phyloP scores from a whole-genome alignment of 2,329 filamentous ascomycete genomes.

The Dactylellina cionopaga region DNA sequence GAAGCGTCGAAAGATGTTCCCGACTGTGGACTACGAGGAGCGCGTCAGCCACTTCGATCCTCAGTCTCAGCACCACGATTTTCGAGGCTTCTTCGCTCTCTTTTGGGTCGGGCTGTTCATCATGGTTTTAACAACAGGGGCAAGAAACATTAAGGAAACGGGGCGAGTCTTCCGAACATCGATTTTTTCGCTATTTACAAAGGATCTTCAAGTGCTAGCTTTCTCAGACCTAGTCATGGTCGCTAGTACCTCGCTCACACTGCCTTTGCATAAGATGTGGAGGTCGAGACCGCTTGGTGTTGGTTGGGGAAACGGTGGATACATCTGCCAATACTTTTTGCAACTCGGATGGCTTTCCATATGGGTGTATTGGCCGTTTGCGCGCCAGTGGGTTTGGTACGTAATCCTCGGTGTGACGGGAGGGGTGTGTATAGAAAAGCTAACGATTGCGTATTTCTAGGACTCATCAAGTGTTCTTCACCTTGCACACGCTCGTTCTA shows the following conservation, averaged over 20 bases:
- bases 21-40: constrained; percentile 88
- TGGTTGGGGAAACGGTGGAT: constrained; percentile 81
- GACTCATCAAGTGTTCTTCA: constrained; percentile 95
- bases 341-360: constrained; percentile 80
- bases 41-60: constrained; percentile 97
- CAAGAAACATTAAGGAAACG: constrained; percentile 93
- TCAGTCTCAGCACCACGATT: constrained; percentile 88
- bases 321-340: constrained; percentile 82
- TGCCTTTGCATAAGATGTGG: constrained; percentile 78
- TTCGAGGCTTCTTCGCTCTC: constrained; percentile 95
- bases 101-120: constrained; percentile 98
- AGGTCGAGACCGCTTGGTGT: constrained; percentile 65
- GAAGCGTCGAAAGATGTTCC: constrained; percentile 85
- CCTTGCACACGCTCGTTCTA: constrained; percentile 86
- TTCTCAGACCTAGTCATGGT: constrained; percentile 89
- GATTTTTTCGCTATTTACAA: constrained; percentile 87
- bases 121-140: constrained; percentile 93
- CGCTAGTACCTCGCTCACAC: constrained; percentile 73
- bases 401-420: constrained; percentile 13
- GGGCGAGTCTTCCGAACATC: constrained; percentile 84
- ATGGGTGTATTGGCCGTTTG: constrained; percentile 87
- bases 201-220: constrained; percentile 87
- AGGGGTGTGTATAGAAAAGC: neutral
- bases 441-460: constrained; percentile 59
- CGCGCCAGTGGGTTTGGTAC: constrained; percentile 80